phyloP scores from a whole-genome alignment of 306 rosid species.

The Castanea sativa region DNA sequence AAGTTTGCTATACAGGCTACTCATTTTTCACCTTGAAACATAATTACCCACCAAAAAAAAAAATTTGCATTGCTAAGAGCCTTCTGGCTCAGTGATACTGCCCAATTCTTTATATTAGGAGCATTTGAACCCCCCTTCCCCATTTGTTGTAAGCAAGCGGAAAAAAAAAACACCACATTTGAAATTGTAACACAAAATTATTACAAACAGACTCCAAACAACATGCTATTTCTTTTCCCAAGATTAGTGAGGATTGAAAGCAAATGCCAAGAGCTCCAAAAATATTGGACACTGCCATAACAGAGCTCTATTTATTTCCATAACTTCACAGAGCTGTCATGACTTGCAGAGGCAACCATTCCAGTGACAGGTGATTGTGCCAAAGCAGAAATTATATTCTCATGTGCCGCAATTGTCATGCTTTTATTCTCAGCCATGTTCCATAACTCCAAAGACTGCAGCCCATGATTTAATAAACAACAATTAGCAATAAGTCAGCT shows the following conservation, averaged over 20 bases:
- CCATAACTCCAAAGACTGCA: slow-evolving; percentile 51
- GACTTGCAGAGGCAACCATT: slow-evolving; percentile 60
- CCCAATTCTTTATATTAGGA: too few relatives aligned
- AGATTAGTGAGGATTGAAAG: slow-evolving; percentile 17
- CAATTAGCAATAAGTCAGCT: neutral
- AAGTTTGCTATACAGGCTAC: neutral
- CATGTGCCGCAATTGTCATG: slow-evolving; percentile 45
- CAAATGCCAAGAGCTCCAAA: slow-evolving; percentile 7
- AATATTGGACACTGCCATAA: slow-evolving; percentile 17
- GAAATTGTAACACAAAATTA: neutral
- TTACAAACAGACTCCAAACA: neutral
- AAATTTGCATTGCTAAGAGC: neutral
- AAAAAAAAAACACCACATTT: neutral
- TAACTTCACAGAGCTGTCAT: slow-evolving; percentile 41
- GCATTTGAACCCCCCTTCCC: too few relatives aligned
- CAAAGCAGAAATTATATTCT: slow-evolving; percentile 43
- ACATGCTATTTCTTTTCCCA: slow-evolving; percentile 12
- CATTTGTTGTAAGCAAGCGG: too few relatives aligned
- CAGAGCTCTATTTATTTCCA: slow-evolving; percentile 35
- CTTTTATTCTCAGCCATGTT: slow-evolving; percentile 49
- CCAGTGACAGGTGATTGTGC: slow-evolving; percentile 44
- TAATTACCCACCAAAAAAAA: neutral
- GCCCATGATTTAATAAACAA: neutral
- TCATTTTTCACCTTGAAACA: neutral
- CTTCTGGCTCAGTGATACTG: neutral